Conservation (phyloP, 2,329 filamentous ascomycete species). For the Microcyclosporella mali region DNA sequence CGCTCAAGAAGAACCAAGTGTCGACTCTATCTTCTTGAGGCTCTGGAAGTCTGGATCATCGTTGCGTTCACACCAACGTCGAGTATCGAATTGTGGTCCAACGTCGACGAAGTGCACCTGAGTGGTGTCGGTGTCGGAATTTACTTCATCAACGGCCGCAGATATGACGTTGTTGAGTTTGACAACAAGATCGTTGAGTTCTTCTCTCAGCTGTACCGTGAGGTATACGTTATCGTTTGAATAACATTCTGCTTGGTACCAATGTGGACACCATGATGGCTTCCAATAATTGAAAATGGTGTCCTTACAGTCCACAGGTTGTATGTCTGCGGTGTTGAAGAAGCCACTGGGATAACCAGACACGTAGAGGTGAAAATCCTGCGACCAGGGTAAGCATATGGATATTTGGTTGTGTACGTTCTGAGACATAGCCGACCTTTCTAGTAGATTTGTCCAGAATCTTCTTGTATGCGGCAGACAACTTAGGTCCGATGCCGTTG, state of each 20-base stretch:
- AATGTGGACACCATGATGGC: neutral
- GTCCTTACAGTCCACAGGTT: neutral
- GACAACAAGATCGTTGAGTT: constrained; percentile 3
- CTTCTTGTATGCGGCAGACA: neutral
- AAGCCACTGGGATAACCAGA: neutral
- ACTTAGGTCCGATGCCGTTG: neutral
- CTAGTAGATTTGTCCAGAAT: neutral
- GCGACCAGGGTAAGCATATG: neutral
- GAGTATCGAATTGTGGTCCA: neutral
- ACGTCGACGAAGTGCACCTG: constrained; percentile 3
- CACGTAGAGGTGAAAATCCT: neutral
- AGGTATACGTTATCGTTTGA: neutral
- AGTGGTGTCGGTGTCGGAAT: neutral
- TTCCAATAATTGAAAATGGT: constrained; percentile 1
- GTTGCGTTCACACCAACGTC: constrained; percentile 1
- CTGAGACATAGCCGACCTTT: neutral
- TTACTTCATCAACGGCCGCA: neutral
- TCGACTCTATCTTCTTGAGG: neutral
- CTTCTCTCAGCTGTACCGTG: neutral
- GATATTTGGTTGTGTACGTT: neutral
- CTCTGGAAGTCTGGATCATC: neutral
- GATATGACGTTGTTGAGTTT: neutral
- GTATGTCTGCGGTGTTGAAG: neutral
- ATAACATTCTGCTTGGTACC: constrained; percentile 1
- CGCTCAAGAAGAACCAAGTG: constrained; percentile 3